phyloP scores from a whole-genome alignment of 2,329 filamentous ascomycete species.

The Colletotrichum endophyticum region DNA sequence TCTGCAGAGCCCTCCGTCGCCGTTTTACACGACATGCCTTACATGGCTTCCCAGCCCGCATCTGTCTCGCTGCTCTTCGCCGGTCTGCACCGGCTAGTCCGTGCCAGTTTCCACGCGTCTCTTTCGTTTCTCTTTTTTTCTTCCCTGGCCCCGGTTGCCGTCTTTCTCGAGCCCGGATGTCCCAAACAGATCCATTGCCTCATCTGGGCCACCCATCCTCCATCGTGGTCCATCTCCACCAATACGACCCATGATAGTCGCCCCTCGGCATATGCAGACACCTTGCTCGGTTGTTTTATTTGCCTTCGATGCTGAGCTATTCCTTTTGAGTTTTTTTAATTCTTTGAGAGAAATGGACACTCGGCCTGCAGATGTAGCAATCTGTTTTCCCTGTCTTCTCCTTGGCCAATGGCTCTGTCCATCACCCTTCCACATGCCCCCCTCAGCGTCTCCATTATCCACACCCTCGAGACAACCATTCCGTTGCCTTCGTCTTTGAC shows the following conservation, averaged over 20 bases:
- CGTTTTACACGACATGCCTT: slow-evolving; percentile 20
- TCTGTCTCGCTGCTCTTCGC: slow-evolving; percentile 5
- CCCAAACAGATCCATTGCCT: slow-evolving; percentile 22
- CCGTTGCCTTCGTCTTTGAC: neutral
- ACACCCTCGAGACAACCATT: slow-evolving; percentile 7
- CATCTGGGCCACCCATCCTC: slow-evolving; percentile 29
- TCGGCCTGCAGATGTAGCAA: slow-evolving; percentile 28
- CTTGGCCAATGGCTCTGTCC: slow-evolving; percentile 30
- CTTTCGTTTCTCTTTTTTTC: slow-evolving; percentile 12
- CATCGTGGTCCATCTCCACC: slow-evolving; percentile 32
- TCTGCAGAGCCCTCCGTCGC: slow-evolving; percentile 12
- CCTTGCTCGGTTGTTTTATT: slow-evolving; percentile 20
- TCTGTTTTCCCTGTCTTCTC: slow-evolving; percentile 25
- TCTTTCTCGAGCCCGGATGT: neutral
- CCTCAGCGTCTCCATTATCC: neutral
- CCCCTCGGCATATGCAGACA: slow-evolving; percentile 45
- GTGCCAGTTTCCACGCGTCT: slow-evolving; percentile 16
- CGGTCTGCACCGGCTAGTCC: slow-evolving; percentile 5
- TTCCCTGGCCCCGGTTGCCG: neutral
- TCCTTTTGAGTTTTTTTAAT: slow-evolving; percentile 9
- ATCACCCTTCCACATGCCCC: slow-evolving; percentile 27
- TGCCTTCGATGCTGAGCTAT: neutral
- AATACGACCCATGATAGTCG: slow-evolving; percentile 27
- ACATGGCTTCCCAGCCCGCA: neutral
- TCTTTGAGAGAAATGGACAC: slow-evolving; percentile 36